These are phyloP conservation scores for Coelastrella sp. DNA, from an alignment of 139 green algal genomes.

Conservation along the genomic window DNA sequence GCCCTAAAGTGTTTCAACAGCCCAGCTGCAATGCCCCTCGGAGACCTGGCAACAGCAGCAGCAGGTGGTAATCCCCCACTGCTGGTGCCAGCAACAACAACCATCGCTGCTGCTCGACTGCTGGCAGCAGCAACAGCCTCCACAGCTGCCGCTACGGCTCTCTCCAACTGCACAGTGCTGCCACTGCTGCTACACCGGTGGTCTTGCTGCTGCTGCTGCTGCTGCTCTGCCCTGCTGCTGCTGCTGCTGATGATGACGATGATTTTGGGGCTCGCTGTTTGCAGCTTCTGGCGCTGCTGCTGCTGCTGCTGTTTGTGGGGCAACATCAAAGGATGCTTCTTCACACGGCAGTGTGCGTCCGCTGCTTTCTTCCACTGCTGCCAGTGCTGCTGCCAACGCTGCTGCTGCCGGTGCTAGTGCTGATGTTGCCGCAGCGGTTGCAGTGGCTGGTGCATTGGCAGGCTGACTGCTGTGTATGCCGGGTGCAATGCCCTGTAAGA, in stretches of 20 bases:
- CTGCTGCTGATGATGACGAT: background rate
- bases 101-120: too few relatives aligned
- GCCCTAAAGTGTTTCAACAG: slow-evolving; percentile 14
- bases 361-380: too few relatives aligned
- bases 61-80: background rate
- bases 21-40: background rate
- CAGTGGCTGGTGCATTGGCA: too few relatives aligned
- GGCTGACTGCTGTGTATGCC: too few relatives aligned
- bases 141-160: background rate
- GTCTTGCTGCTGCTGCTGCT: background rate
- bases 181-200: background rate
- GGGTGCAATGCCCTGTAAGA: too few relatives aligned
- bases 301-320: background rate
- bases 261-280: too few relatives aligned
- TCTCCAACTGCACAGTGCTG: background rate
- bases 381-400: too few relatives aligned
- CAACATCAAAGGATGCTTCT: too few relatives aligned
- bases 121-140: background rate
- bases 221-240: background rate
- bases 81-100: background rate
- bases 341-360: too few relatives aligned
- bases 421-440: too few relatives aligned
- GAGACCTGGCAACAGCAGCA: background rate
- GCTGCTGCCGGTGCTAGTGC: too few relatives aligned
- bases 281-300: background rate